phyloP scores from a whole-genome alignment of 78 protist genomes.

The Cyanophora paradoxa region DNA sequence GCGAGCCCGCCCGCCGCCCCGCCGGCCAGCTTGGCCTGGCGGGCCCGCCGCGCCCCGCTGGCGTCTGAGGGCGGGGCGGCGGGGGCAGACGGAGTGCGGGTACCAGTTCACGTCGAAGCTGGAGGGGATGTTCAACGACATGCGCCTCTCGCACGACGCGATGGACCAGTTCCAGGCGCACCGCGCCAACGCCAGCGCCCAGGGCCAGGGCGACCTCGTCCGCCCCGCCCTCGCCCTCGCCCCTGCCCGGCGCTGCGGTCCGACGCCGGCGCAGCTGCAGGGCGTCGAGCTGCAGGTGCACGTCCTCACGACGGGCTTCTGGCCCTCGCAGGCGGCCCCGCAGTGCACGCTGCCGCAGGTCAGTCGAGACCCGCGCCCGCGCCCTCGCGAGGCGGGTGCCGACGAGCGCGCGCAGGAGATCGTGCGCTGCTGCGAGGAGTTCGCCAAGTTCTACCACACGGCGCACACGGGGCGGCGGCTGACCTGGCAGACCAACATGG shows the following conservation, averaged over 20 bases:
- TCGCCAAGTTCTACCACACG: constrained; percentile 58
- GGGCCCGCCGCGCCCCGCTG: too few relatives aligned
- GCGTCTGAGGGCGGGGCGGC: too few relatives aligned
- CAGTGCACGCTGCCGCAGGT: constrained; percentile 34
- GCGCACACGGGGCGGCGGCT: constrained; percentile 77
- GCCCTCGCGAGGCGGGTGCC: not conserved
- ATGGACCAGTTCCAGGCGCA: constrained; percentile 50
- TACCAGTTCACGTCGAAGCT: constrained; percentile 81
- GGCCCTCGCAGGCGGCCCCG: constrained; percentile 60
- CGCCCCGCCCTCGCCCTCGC: not conserved
- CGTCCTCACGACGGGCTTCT: constrained; percentile 84
- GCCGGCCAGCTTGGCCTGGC: not conserved
- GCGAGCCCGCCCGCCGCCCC: not conserved
- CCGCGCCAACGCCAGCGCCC: constrained; percentile 7
- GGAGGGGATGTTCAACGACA: constrained; percentile 94
- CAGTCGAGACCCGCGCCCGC: constrained; percentile 6
- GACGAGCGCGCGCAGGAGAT: not conserved
- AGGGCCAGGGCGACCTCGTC: too few relatives aligned
- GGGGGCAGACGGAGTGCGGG: constrained; percentile 84
- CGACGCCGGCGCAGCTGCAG: too few relatives aligned
- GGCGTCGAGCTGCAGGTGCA: constrained; percentile 57
- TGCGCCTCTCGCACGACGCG: constrained; percentile 63
- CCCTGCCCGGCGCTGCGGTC: too few relatives aligned
- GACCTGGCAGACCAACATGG: constrained; percentile 80
- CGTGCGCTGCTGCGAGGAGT: constrained; percentile 21